Evolutionary conservation across 345 rosid genomes (phyloP).

Genomic region (Ricinus communis): DNA sequence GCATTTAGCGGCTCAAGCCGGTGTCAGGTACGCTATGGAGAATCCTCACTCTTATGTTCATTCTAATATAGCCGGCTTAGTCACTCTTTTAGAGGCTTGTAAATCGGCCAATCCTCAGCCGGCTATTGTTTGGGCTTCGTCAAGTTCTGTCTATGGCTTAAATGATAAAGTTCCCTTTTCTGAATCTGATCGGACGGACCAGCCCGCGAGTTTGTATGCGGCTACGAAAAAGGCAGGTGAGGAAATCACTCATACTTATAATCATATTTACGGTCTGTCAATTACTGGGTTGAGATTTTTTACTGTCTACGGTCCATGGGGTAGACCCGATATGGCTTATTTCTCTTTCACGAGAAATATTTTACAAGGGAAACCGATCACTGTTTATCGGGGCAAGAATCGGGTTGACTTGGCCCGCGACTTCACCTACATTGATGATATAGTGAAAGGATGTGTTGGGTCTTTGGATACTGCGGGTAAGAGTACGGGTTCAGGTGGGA

Average conservation of each 20-base stretch:
- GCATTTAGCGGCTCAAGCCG: constrained; percentile 46
- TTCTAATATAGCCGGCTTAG: constrained; percentile 34
- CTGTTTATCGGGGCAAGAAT: constrained; percentile 29
- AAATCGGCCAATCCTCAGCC: constrained; percentile 39
- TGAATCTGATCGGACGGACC: constrained; percentile 41
- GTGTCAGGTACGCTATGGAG: constrained; percentile 44
- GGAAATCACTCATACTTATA: constrained; percentile 39
- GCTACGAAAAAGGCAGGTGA: constrained; percentile 46
- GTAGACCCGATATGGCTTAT: constrained; percentile 45
- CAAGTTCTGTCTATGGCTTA: constrained; percentile 40
- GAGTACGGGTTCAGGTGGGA: constrained; percentile 42
- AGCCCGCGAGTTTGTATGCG: constrained; percentile 42
- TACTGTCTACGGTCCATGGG: constrained; percentile 42
- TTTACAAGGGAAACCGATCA: constrained; percentile 38
- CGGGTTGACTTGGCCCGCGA: constrained; percentile 38
- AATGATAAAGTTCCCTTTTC: constrained; percentile 40
- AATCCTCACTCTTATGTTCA: constrained; percentile 37
- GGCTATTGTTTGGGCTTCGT: constrained; percentile 39
- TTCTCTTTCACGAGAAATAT: constrained; percentile 40
- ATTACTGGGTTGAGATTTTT: constrained; percentile 40
- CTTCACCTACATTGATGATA: constrained; percentile 41
- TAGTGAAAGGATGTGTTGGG: constrained; percentile 37
- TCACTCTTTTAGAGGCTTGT: constrained; percentile 28
- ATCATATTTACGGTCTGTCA: constrained; percentile 41
- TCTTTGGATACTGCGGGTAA: constrained; percentile 37